These are phyloP conservation scores for Kuraishia floccosa DNA, from an alignment of 805 yeast genomes.

Conservation along the genomic window DNA sequence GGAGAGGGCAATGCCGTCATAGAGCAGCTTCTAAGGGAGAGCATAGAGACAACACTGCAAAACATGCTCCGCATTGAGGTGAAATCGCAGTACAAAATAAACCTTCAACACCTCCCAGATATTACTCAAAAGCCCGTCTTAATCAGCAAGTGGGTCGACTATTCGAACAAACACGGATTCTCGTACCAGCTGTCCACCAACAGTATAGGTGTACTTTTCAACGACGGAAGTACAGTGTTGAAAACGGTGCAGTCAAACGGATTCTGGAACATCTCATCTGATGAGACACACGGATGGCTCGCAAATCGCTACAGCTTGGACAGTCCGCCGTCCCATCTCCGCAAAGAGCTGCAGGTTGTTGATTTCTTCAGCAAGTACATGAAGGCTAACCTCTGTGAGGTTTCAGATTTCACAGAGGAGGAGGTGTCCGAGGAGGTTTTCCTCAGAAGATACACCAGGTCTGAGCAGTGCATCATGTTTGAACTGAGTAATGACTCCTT, in stretches of 20 bases:
- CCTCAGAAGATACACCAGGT: conserved; percentile 74
- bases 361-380: conserved; percentile 85
- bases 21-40: conserved; percentile 11
- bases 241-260: conserved; percentile 54
- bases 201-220: conserved; percentile 82
- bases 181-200: conserved; percentile 88
- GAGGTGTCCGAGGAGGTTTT: conserved; percentile 54
- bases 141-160: conserved; percentile 96
- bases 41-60: conserved; percentile 14
- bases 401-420: conserved; percentile 41
- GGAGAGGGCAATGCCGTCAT: conserved; percentile 12
- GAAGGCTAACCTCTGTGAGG: conserved; percentile 81
- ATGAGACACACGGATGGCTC: conserved; percentile 39
- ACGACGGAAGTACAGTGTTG: conserved; percentile 73
- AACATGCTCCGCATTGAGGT: conserved; percentile 15
- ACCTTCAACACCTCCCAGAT: background rate
- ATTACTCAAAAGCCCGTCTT: conserved; percentile 48
- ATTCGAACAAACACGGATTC: conserved; percentile 90
- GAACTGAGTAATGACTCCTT: conserved; percentile 85
- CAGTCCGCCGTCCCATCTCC: conserved; percentile 33
- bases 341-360: conserved; percentile 73
- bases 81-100: conserved; percentile 5
- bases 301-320: conserved; percentile 32
- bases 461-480: conserved; percentile 77
- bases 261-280: conserved; percentile 51